These are phyloP conservation scores for Orbilia javanica DNA, from an alignment of 2,329 filamentous ascomycete species.

Conservation along the genomic window DNA sequence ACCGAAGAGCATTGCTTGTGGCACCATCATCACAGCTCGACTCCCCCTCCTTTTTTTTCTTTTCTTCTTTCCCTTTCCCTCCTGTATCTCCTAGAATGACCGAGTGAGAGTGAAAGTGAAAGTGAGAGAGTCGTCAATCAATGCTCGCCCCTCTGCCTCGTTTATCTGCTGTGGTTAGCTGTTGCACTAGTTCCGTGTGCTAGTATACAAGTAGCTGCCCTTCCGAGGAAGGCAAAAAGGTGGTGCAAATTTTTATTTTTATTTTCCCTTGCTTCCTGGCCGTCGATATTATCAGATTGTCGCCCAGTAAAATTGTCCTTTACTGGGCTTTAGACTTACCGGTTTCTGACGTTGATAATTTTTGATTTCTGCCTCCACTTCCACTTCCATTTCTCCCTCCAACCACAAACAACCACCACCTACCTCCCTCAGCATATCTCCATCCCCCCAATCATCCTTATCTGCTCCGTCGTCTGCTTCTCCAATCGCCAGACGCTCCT, in stretches of 20 bases:
- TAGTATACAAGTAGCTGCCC: not conserved
- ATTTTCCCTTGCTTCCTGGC: not conserved
- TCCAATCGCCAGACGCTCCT: constrained; percentile 46
- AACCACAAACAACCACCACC: constrained; percentile 5
- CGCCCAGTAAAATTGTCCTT: not conserved
- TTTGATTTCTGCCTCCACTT: constrained; percentile 8
- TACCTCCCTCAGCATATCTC: not conserved
- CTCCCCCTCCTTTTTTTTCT: not conserved
- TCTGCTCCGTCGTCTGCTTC: constrained; percentile 2
- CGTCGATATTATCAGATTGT: not conserved
- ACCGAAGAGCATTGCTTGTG: constrained; percentile 47
- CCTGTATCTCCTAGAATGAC: not conserved
- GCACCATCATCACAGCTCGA: constrained; percentile 35
- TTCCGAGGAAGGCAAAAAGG: not conserved
- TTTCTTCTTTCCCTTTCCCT: not conserved
- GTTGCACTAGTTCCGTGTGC: not conserved
- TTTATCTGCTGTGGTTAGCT: not conserved
- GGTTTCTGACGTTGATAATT: not conserved
- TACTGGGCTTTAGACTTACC: not conserved
- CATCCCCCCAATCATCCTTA: not conserved
- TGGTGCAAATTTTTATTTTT: constrained; percentile 10
- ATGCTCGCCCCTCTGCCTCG: not conserved
- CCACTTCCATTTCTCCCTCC: constrained; percentile 6
- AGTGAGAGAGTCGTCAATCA: too few species aligned
- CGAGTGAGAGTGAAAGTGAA: too few species aligned